These are phyloP conservation scores for Puccinia polysora DNA, from an alignment of 1,284 basidiomycete genomes.

Conservation along the genomic window DNA sequence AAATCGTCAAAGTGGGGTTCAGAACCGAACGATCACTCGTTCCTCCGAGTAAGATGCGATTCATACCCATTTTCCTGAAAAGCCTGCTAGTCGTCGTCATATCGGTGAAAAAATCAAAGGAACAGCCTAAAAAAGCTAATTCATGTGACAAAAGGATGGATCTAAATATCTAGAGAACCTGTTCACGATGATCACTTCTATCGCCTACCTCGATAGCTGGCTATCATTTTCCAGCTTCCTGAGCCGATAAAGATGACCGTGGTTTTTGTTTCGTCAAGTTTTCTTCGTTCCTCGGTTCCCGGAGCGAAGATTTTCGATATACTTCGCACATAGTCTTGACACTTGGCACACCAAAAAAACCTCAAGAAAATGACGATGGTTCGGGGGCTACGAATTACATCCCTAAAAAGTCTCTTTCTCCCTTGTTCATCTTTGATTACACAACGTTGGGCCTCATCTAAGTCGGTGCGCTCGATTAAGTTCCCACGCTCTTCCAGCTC, in stretches of 20 bases:
- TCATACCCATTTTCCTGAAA: slow-evolving; percentile 23
- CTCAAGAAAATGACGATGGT: slow-evolving; percentile 19
- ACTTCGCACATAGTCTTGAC: slow-evolving; percentile 11
- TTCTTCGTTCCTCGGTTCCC: neutral
- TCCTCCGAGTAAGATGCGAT: slow-evolving; percentile 21
- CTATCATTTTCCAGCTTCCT: slow-evolving; percentile 31
- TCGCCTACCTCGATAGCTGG: slow-evolving; percentile 7
- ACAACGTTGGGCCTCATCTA: slow-evolving; percentile 7
- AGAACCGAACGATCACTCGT: neutral
- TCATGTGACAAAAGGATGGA: neutral
- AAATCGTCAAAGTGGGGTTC: slow-evolving; percentile 1
- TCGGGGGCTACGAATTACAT: slow-evolving; percentile 2
- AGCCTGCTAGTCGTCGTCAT: slow-evolving; percentile 9
- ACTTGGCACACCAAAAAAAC: slow-evolving; percentile 36
- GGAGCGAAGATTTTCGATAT: neutral
- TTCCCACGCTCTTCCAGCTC: neutral
- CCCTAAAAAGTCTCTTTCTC: slow-evolving; percentile 4
- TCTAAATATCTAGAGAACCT: neutral
- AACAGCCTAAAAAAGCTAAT: slow-evolving; percentile 12
- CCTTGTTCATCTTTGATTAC: slow-evolving; percentile 14
- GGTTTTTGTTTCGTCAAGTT: neutral
- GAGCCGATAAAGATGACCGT: slow-evolving; percentile 23
- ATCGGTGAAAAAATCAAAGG: slow-evolving; percentile 27
- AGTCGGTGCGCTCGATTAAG: neutral
- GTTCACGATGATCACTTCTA: neutral